phyloP scores from a whole-genome alignment of 2,329 filamentous ascomycete species.

The Talaromyces marneffei region DNA sequence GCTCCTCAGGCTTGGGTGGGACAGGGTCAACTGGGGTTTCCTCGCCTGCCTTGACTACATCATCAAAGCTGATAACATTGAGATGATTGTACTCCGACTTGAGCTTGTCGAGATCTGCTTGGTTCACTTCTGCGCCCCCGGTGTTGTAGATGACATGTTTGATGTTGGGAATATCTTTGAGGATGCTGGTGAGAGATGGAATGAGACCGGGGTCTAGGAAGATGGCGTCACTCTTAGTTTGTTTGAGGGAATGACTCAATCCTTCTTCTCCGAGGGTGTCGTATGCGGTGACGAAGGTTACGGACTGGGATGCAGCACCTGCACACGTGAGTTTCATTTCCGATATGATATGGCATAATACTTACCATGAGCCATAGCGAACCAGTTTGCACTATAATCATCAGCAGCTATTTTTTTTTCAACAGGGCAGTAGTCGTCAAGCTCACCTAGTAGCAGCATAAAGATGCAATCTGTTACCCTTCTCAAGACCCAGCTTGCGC shows the following conservation, averaged over 20 bases:
- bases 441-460: conserved; percentile 74
- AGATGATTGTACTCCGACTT: conserved; percentile 50
- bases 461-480: conserved; percentile 66
- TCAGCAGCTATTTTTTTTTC: not conserved
- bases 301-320: conserved; percentile 71
- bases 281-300: conserved; percentile 90
- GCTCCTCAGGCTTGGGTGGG: conserved; percentile 66
- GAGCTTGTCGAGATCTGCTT: conserved; percentile 50
- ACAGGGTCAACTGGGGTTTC: conserved; percentile 65
- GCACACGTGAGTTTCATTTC: conserved; percentile 4
- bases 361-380: conserved; percentile 68
- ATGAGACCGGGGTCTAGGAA: conserved; percentile 79
- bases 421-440: not conserved
- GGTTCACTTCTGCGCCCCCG: conserved; percentile 44
- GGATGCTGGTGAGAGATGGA: conserved; percentile 52
- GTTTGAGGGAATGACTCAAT: conserved; percentile 75
- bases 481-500: conserved; percentile 64
- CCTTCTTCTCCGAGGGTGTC: conserved; percentile 83
- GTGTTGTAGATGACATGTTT: conserved; percentile 56
- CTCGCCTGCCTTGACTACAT: conserved; percentile 51
- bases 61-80: conserved; percentile 51
- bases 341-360: conserved; percentile 7
- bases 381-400: conserved; percentile 64
- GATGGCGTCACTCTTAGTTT: conserved; percentile 75
- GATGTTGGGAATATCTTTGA: conserved; percentile 52